Evolutionary conservation across 306 rosid genomes (phyloP).

Genomic region (Ochetophila trinervis): DNA sequence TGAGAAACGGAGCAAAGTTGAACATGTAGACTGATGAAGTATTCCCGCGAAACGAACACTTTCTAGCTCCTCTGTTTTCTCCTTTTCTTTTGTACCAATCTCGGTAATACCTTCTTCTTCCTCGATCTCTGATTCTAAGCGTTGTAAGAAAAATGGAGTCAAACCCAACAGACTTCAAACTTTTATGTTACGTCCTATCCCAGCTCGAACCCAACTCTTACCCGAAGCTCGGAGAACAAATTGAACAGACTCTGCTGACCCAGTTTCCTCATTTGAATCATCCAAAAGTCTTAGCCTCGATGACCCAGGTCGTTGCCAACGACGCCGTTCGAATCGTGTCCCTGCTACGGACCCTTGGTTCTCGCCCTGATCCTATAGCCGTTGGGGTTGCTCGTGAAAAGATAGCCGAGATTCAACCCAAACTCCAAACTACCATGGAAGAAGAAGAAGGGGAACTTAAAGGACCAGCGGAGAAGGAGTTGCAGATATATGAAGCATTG

Average conservation of each 20-base stretch:
- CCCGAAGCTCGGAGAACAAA: slow-evolving; percentile 14
- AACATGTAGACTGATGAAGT: too few relatives aligned
- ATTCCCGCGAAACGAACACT: too few relatives aligned
- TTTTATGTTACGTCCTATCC: slow-evolving; percentile 69
- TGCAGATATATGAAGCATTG: slow-evolving; percentile 34
- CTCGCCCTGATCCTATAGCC: slow-evolving; percentile 61
- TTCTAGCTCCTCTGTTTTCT: too few relatives aligned
- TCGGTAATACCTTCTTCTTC: too few relatives aligned
- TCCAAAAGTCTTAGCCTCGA: slow-evolving; percentile 54
- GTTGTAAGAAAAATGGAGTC: slow-evolving; percentile 51
- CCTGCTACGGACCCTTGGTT: slow-evolving; percentile 53
- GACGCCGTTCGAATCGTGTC: slow-evolving; percentile 73
- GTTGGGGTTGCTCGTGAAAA: slow-evolving; percentile 51
- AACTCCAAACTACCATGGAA: slow-evolving; percentile 39
- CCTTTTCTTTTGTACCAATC: too few relatives aligned
- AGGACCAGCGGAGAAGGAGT: slow-evolving; percentile 49
- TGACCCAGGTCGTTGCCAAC: slow-evolving; percentile 52
- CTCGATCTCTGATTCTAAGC: not conserved
- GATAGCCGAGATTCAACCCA: slow-evolving; percentile 45
- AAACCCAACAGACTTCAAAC: slow-evolving; percentile 49
- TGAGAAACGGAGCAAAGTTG: too few relatives aligned
- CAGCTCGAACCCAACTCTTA: slow-evolving; percentile 27
- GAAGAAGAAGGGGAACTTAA: slow-evolving; percentile 42
- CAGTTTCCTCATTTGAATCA: slow-evolving; percentile 51
- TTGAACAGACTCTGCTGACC: slow-evolving; percentile 12